These are phyloP conservation scores for Endoconidiophora laricicola DNA, from an alignment of 2,329 filamentous ascomycete genomes.

Conservation along the genomic window DNA sequence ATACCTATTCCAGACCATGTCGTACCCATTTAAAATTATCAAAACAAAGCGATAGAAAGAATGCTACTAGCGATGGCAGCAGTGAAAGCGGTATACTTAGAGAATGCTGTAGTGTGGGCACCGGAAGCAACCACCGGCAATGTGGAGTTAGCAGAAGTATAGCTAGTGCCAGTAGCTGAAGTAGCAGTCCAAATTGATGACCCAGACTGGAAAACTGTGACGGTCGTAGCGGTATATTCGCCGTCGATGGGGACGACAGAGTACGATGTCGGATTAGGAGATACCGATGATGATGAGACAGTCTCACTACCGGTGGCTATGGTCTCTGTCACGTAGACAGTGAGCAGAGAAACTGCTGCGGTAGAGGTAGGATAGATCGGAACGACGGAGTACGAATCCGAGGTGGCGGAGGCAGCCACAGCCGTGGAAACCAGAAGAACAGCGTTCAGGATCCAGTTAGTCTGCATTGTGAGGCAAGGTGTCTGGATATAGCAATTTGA, in stretches of 20 bases:
- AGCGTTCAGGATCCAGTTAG: constrained; percentile 1
- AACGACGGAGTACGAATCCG: constrained; percentile 7
- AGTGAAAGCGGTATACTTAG: neutral
- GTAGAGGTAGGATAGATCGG: constrained; percentile 8
- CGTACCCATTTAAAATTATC: neutral
- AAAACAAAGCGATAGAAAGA: neutral
- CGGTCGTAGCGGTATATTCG: constrained; percentile 4
- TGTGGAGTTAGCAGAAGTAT: constrained; percentile 1
- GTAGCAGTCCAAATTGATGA: constrained; percentile 9
- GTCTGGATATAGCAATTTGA: neutral
- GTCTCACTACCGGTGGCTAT: neutral
- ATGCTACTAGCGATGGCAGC: constrained; percentile 9
- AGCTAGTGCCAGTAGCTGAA: constrained; percentile 7
- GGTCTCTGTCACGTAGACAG: constrained; percentile 10
- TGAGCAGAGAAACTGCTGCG: constrained; percentile 1
- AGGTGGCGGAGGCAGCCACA: constrained; percentile 3
- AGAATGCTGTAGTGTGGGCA: neutral
- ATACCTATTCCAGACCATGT: too few relatives aligned
- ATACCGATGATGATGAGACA: neutral
- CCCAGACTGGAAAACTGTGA: constrained; percentile 11
- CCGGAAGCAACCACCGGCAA: constrained; percentile 8
- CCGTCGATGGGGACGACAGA: constrained; percentile 12
- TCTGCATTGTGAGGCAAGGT: constrained; percentile 2
- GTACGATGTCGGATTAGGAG: constrained; percentile 1
- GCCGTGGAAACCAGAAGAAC: constrained; percentile 5